Percentiles rank a stretch among this genome's conserved stretches.
These are phyloP conservation scores for Penicillium sp. DNA, from an alignment of 2,329 filamentous ascomycete genomes.

Conservation along the genomic window DNA sequence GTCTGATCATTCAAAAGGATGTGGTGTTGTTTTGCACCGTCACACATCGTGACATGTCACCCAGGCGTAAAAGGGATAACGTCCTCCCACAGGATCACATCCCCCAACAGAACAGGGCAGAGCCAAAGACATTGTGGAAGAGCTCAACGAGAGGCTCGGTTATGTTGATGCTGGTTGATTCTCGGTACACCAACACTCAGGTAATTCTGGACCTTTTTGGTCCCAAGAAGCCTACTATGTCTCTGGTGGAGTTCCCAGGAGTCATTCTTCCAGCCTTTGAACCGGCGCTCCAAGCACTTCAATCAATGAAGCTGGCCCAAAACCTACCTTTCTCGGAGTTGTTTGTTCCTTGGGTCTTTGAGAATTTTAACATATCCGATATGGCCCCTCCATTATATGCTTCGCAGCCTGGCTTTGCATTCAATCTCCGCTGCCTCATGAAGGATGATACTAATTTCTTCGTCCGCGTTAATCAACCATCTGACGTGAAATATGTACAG, in stretches of 20 bases:
- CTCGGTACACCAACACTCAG: conserved; percentile 23
- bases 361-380: conserved; percentile 17
- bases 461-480: conserved; percentile 10
- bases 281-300: conserved; percentile 57
- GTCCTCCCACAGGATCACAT: background rate
- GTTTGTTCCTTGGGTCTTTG: conserved; percentile 26
- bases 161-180: conserved; percentile 29
- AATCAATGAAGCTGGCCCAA: conserved; percentile 49
- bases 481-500: conserved; percentile 20
- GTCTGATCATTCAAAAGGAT: conserved; percentile 22
- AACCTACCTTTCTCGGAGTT: conserved; percentile 54
- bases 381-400: conserved; percentile 56
- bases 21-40: conserved; percentile 31
- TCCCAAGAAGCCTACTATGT: conserved; percentile 12
- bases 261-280: conserved; percentile 60
- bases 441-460: conserved; percentile 26
- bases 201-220: conserved; percentile 21
- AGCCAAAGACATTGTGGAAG: conserved; percentile 26
- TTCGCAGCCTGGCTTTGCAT: conserved; percentile 50
- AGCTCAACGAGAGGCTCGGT: conserved; percentile 30
- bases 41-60: conserved; percentile 13
- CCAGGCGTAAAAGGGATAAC: background rate
- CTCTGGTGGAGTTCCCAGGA: conserved; percentile 62
- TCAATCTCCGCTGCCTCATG: conserved; percentile 34
- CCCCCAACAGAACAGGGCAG: background rate